phyloP scores from a whole-genome alignment of 2,329 filamentous ascomycete genomes.

The Talaromyces sp. region DNA sequence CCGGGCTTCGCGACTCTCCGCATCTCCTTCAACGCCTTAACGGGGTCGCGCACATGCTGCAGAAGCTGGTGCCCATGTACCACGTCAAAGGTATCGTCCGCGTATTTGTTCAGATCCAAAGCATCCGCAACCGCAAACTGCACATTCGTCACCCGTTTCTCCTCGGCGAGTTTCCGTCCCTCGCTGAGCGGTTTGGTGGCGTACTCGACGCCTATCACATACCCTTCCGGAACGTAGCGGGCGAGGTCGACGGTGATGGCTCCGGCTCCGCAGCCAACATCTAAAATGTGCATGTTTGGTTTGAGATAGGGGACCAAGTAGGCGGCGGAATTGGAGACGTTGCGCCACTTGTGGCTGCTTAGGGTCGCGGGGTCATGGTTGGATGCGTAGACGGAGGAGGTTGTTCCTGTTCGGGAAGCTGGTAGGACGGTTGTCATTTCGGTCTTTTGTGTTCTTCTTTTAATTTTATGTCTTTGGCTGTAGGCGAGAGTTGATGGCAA shows the following conservation, averaged over 20 bases:
- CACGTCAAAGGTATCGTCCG: conserved; percentile 49
- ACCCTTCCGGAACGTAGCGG: conserved; percentile 24
- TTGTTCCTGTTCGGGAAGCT: not conserved
- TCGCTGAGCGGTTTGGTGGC: conserved; percentile 24
- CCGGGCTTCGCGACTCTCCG: conserved; percentile 46
- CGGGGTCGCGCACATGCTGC: conserved; percentile 49
- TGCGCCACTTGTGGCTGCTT: conserved; percentile 29
- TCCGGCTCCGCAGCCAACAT: conserved; percentile 41
- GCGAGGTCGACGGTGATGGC: conserved; percentile 38
- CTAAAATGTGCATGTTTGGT: conserved; percentile 32
- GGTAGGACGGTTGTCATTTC: not conserved
- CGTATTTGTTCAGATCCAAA: conserved; percentile 30
- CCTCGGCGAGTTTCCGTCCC: conserved; percentile 15
- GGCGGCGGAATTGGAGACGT: conserved; percentile 28
- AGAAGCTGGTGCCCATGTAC: conserved; percentile 56
- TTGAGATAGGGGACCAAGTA: conserved; percentile 34
- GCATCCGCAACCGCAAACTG: conserved; percentile 35
- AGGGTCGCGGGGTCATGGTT: conserved; percentile 32
- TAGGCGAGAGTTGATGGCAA: no score
- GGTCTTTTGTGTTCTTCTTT: no score
- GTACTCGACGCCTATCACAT: conserved; percentile 34
- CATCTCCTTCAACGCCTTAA: conserved; percentile 49
- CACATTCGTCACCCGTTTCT: conserved; percentile 24
- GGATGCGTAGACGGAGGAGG: conserved; percentile 26
- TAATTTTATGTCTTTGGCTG: no score